Evolutionary conservation across 2,329 filamentous ascomycete species (phyloP), one percentile per base, ranked within the genome.

Genomic region (Fusarium nematophilum): DNA sequence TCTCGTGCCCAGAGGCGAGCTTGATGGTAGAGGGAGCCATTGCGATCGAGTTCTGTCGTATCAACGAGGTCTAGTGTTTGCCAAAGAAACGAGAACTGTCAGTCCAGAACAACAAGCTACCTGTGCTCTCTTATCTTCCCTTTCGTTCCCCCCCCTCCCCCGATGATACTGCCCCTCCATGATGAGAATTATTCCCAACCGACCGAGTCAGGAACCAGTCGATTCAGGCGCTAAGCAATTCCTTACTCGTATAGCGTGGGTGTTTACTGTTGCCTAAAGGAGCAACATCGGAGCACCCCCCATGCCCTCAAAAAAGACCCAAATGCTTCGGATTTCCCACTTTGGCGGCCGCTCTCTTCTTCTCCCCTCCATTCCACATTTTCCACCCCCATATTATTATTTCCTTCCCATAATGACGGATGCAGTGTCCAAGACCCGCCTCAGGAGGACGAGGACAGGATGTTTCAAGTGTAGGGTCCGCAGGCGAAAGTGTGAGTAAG

Each of bases 381-480:
- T 44, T 34, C 26, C 31, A 17, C 39, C 21, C 23, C 45, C 31
- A 26, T 31, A 9, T 36, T 29, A 18, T 33, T 23, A 14, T n/a
- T 36, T 34, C 47, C 42, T n/a, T n/a, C n/a, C 46, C 36, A 38
- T 38, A 46, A 66, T 69, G 57, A 31, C 51, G 14, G 65, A 62
- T 47, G 40, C 49, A 33, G 48, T 43, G 15, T 52, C 53, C 30
- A 68, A 69, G 62, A 62, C 62, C 59, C 54, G 59, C 67, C 50
- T 68, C 38, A 70, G 66, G 53, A 72, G 73, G 53, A 72, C 72
- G 42, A 68, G 80, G 44, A 80, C 79, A 2, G 79, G 81, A 11
- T 83, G 79, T 68, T 70, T 81, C 59, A 79, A 79, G 48, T 83
- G 81, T 71, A 77, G 81, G 26, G 71, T 77, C 26, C 77, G 80